A percentile compares a stretch with the other conserved stretches of the same genome.
phyloP scores from a whole-genome alignment of 805 yeast species.

The Komagataella kurtzmanii region DNA sequence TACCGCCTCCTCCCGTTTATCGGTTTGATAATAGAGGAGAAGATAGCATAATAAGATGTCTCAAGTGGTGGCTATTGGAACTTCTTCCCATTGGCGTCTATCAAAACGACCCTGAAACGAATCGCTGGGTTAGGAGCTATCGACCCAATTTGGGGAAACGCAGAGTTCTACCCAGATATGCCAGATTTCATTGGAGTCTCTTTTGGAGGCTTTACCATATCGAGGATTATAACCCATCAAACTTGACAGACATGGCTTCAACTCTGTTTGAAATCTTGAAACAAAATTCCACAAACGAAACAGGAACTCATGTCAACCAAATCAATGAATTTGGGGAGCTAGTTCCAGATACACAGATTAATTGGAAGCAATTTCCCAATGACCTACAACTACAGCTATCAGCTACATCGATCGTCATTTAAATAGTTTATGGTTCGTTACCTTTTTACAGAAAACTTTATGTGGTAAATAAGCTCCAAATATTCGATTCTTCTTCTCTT shows the following conservation, averaged over 20 bases:
- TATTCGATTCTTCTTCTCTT: not conserved
- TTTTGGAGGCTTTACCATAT: constrained; percentile 38
- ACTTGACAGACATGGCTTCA: constrained; percentile 19
- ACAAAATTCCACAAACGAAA: not conserved
- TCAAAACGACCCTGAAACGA: constrained; percentile 25
- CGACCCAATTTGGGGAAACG: constrained; percentile 44
- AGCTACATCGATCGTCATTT: not conserved
- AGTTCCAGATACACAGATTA: not conserved
- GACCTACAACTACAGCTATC: not conserved
- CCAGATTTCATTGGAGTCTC: constrained; percentile 50
- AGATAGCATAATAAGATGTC: constrained; percentile 10
- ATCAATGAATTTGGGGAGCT: not conserved
- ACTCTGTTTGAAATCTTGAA: not conserved
- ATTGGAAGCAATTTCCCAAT: not conserved
- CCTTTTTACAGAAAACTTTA: not conserved
- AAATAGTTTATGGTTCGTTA: not conserved
- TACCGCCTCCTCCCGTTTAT: constrained; percentile 12
- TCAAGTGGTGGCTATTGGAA: constrained; percentile 53
- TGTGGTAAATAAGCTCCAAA: not conserved
- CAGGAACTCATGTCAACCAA: not conserved
- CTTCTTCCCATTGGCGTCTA: constrained; percentile 43
- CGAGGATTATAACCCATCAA: constrained; percentile 29
- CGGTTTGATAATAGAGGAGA: constrained; percentile 27
- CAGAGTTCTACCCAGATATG: constrained; percentile 33
- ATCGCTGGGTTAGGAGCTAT: constrained; percentile 35